A percentile compares a stretch with the other conserved stretches of the same genome.
phyloP scores from a whole-genome alignment of 1,284 basidiomycete species.

The Pholiota adiposa region DNA sequence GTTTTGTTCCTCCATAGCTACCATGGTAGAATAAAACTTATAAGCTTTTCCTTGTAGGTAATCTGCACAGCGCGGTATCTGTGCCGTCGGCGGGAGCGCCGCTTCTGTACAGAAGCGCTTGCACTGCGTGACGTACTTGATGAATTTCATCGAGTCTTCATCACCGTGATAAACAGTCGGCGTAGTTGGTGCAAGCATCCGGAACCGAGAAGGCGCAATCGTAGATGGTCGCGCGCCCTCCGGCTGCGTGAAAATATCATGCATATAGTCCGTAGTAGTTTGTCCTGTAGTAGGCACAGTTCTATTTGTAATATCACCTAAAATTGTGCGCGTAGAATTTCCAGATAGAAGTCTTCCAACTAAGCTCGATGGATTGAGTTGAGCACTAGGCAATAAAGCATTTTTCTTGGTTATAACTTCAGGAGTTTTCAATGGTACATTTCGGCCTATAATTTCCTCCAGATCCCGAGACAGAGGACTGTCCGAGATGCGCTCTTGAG shows the following conservation, averaged over 20 bases:
- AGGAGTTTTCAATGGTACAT: not conserved
- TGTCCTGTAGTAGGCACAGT: not conserved
- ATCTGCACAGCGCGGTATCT: slow-evolving; percentile 10
- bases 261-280: not conserved
- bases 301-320: not conserved
- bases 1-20: not conserved
- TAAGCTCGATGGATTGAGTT: slow-evolving; percentile 8
- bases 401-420: not conserved
- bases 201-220: not conserved
- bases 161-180: slow-evolving; percentile 16
- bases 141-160: slow-evolving; percentile 16
- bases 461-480: slow-evolving; percentile 10
- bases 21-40: slow-evolving; percentile 9
- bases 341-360: slow-evolving; percentile 8
- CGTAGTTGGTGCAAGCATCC: slow-evolving; percentile 8
- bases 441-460: slow-evolving; percentile 5
- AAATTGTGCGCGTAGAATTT: not conserved
- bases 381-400: slow-evolving; percentile 1
- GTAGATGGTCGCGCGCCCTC: not conserved
- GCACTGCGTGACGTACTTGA: slow-evolving; percentile 18
- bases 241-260: not conserved
- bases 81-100: slow-evolving; percentile 3
- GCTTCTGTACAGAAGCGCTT: slow-evolving; percentile 11
- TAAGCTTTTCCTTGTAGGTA: slow-evolving; percentile 6
- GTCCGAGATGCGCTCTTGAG: not conserved